Percentiles rank a stretch among this genome's conserved stretches.
These are phyloP conservation scores for Populus tremula DNA, from an alignment of 345 rosid species.

Conservation along the genomic window DNA sequence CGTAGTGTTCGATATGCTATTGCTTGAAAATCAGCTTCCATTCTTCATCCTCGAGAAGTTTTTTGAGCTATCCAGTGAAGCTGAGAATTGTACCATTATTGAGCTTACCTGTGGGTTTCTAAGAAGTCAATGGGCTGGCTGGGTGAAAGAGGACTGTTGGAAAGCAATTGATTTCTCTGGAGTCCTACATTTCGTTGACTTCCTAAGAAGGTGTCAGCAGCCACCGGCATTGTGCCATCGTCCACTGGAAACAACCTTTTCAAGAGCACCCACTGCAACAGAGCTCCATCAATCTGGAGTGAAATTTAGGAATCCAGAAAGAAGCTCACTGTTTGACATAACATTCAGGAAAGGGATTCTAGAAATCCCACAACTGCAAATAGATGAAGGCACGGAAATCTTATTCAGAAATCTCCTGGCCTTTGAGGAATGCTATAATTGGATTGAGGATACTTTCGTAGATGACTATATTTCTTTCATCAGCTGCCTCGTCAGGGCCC, in stretches of 20 bases:
- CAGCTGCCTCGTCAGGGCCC: conserved; percentile 3
- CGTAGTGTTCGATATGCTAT: too few species aligned
- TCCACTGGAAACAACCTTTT: background rate
- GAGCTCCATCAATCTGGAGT: too few species aligned
- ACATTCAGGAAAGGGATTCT: background rate
- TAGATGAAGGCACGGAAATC: background rate
- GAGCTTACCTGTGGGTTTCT: too few species aligned
- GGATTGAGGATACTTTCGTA: background rate
- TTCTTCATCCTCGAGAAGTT: too few species aligned
- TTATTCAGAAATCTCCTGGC: background rate
- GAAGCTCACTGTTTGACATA: background rate
- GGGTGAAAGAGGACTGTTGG: background rate
- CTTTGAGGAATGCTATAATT: conserved; percentile 7
- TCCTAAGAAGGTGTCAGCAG: too few species aligned
- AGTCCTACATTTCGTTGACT: too few species aligned
- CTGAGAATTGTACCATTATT: too few species aligned
- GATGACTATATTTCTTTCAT: conserved; percentile 8
- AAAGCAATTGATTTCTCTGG: too few species aligned
- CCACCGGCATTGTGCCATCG: too few species aligned
- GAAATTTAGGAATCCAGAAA: background rate
- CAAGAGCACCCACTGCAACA: too few species aligned
- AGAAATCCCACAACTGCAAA: background rate
- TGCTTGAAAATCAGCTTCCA: too few species aligned
- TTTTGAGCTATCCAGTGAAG: too few species aligned
- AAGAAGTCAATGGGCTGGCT: background rate